phyloP scores from a whole-genome alignment of 1,284 basidiomycete genomes.

The Neolentinus lepideus region DNA sequence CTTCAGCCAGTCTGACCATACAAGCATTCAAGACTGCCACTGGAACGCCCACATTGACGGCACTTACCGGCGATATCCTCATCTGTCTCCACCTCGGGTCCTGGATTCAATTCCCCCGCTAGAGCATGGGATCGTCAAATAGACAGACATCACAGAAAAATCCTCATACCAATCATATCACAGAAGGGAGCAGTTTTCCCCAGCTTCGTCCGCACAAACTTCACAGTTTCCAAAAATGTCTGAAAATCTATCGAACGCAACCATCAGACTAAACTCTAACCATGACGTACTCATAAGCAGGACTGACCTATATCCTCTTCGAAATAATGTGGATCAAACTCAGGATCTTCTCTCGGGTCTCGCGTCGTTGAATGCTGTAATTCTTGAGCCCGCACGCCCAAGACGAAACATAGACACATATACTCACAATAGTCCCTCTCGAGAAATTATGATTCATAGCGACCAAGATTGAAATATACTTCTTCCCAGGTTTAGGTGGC shows the following conservation, averaged over 20 bases:
- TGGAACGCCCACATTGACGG: neutral
- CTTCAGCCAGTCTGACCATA: constrained; percentile 21
- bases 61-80: constrained; percentile 15
- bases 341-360: neutral
- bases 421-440: constrained; percentile 30
- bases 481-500: constrained; percentile 21
- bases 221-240: constrained; percentile 40
- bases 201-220: constrained; percentile 35
- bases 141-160: neutral
- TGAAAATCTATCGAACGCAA: constrained; percentile 25
- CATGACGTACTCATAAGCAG: constrained; percentile 9
- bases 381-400: neutral
- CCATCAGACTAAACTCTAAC: constrained; percentile 2
- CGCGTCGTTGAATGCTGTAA: neutral
- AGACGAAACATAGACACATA: neutral
- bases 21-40: neutral
- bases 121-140: neutral
- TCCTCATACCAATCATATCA: constrained; percentile 19
- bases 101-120: constrained; percentile 30
- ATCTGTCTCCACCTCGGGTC: constrained; percentile 22
- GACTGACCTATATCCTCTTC: constrained; percentile 34
- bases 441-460: constrained; percentile 28
- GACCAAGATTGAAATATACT: constrained; percentile 24
- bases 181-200: constrained; percentile 35
- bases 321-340: constrained; percentile 38